Evolutionary conservation across 2,329 filamentous ascomycete species (phyloP).

Genomic region (Colletotrichum brevisporum): DNA sequence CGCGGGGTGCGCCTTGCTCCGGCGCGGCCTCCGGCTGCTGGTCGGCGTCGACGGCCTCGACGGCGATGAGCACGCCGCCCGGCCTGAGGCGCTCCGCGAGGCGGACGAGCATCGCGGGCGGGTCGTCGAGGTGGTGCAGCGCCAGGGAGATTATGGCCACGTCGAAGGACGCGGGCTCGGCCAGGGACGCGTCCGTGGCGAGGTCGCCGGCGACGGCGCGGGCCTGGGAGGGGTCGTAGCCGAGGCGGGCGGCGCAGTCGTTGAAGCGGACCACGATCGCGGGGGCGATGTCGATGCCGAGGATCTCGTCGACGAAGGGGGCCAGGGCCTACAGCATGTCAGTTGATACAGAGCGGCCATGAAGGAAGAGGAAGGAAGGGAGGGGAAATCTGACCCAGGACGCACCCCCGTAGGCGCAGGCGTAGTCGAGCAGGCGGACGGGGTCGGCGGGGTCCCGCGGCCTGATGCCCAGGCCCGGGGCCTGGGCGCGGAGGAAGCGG

Average conservation of each 20-base stretch:
- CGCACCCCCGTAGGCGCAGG: conserved; percentile 41
- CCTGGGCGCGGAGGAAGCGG: conserved; percentile 37
- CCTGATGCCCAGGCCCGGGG: conserved; percentile 26
- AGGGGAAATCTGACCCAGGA: conserved; percentile 36
- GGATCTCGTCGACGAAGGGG: conserved; percentile 47
- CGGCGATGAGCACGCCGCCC: conserved; percentile 50
- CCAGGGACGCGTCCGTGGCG: conserved; percentile 41
- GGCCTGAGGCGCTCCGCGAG: conserved; percentile 47
- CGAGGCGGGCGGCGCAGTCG: conserved; percentile 44
- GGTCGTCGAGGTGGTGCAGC: conserved; percentile 53
- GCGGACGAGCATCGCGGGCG: conserved; percentile 45
- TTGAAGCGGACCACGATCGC: conserved; percentile 52
- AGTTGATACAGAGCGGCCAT: not conserved
- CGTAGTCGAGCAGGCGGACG: conserved; percentile 42
- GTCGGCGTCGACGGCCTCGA: conserved; percentile 47
- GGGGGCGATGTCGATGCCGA: conserved; percentile 53
- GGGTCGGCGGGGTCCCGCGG: conserved; percentile 13
- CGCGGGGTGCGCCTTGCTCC: not conserved
- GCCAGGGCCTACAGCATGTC: conserved; percentile 47
- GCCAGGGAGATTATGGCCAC: conserved; percentile 52
- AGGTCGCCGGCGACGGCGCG: conserved; percentile 51
- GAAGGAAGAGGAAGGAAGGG: no score
- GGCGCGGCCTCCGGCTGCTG: conserved; percentile 25
- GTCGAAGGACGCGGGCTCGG: conserved; percentile 48
- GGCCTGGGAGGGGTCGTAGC: conserved; percentile 45